A percentile compares a stretch with the other conserved stretches of the same genome.
These are phyloP conservation scores for Sicyos edulis DNA, from an alignment of 306 rosid species.

Conservation along the genomic window DNA sequence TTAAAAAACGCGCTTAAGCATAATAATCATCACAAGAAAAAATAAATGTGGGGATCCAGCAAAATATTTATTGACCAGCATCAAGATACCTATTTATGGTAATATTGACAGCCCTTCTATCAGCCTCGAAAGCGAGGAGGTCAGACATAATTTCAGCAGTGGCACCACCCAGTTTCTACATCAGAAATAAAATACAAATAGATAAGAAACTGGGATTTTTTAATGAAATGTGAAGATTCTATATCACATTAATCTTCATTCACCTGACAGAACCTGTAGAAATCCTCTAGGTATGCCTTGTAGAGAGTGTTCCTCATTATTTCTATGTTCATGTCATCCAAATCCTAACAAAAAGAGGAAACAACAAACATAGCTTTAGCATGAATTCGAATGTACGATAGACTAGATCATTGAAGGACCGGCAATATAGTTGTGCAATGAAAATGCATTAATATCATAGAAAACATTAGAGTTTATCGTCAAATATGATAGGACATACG, in stretches of 20 bases:
- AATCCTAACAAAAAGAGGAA: constrained; percentile 44
- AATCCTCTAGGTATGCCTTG: constrained; percentile 98
- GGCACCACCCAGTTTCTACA: constrained; percentile 95
- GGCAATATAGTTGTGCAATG: background rate
- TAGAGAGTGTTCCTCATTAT: constrained; percentile 97
- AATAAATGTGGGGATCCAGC: background rate
- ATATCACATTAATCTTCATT: constrained; percentile 18
- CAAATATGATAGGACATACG: background rate
- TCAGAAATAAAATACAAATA: constrained; percentile 26
- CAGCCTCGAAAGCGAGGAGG: constrained; percentile 95
- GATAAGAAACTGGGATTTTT: constrained; percentile 18
- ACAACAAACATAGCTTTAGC: constrained; percentile 11
- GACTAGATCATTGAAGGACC: background rate
- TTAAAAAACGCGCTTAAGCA: background rate
- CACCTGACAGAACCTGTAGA: constrained; percentile 93
- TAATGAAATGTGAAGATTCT: background rate
- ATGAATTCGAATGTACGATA: background rate
- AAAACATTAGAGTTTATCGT: background rate
- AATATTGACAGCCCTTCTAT: constrained; percentile 97
- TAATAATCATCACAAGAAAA: background rate
- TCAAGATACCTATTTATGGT: constrained; percentile 70
- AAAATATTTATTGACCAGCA: constrained; percentile 3
- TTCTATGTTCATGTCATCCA: constrained; percentile 99
- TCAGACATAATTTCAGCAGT: constrained; percentile 97
- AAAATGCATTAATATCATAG: background rate